Conservation (phyloP, 371 early-diverging fungal species). For the Apophysomyces variabilis region DNA sequence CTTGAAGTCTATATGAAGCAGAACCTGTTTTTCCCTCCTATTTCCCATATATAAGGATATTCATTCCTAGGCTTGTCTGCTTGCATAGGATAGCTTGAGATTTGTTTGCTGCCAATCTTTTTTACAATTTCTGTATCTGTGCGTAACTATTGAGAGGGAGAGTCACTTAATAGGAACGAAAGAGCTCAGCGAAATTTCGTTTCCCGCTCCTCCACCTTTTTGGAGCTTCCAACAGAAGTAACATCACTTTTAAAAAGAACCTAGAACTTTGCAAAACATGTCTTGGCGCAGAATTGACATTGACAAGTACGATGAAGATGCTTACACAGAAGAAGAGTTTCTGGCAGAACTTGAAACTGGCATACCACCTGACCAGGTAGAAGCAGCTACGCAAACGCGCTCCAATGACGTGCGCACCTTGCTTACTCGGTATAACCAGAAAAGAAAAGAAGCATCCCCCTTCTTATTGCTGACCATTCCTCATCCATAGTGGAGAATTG, state of each 20-base stretch:
- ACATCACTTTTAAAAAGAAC: background rate
- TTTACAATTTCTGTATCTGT: too few species aligned
- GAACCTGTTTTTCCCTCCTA: too few species aligned
- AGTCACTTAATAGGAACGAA: too few species aligned
- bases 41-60: too few species aligned
- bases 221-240: too few species aligned
- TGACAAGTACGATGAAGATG: conserved; percentile 84
- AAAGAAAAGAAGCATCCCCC: conserved; percentile 10
- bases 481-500: conserved; percentile 63
- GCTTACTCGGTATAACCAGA: conserved; percentile 34
- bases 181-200: too few species aligned
- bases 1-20: too few species aligned
- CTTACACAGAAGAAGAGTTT: conserved; percentile 68
- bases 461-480: background rate
- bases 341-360: conserved; percentile 44
- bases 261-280: conserved; percentile 27
- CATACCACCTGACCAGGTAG: conserved; percentile 56
- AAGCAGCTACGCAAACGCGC: conserved; percentile 60
- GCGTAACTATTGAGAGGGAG: too few species aligned
- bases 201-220: too few species aligned
- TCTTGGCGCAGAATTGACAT: conserved; percentile 83
- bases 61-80: too few species aligned
- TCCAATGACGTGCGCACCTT: conserved; percentile 66
- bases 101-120: too few species aligned
- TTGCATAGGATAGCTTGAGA: too few species aligned